These are phyloP conservation scores for Cutaneotrichosporon sp. DNA, from an alignment of 1,284 basidiomycete species.

Conservation along the genomic window DNA sequence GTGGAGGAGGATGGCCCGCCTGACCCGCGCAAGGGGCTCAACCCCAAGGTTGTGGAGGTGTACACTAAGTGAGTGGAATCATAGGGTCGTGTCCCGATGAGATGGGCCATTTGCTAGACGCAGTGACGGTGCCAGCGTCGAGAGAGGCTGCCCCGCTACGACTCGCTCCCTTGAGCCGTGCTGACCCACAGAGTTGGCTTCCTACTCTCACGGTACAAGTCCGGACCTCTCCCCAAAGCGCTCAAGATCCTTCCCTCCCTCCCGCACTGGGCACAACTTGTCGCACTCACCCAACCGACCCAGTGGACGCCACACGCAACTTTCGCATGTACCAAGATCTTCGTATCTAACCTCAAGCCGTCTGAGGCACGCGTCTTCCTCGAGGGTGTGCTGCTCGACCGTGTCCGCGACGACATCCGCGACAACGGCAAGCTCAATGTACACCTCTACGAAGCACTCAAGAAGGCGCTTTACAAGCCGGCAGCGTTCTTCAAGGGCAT, in stretches of 20 bases:
- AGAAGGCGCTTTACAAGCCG: constrained; percentile 91
- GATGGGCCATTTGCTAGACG: no score
- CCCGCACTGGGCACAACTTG: constrained; percentile 90
- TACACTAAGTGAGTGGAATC: constrained; percentile 86
- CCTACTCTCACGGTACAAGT: constrained; percentile 86
- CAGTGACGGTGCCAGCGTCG: no score
- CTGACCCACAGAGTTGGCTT: constrained; percentile 64
- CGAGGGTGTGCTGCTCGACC: constrained; percentile 85
- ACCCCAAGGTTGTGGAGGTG: constrained; percentile 92
- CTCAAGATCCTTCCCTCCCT: constrained; percentile 98
- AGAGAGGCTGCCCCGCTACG: no score
- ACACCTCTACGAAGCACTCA: constrained; percentile 89
- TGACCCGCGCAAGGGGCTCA: constrained; percentile 85
- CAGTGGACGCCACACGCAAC: constrained; percentile 95
- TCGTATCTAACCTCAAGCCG: constrained; percentile 95
- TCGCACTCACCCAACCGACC: constrained; percentile 87
- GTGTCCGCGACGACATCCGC: constrained; percentile 83
- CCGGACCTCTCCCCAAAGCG: constrained; percentile 90
- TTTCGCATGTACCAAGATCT: constrained; percentile 88
- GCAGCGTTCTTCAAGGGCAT: constrained; percentile 98
- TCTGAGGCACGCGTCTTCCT: constrained; percentile 91
- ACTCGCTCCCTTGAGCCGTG: not conserved
- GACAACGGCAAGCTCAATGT: constrained; percentile 74
- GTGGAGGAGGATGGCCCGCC: constrained; percentile 56
- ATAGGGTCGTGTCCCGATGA: no score